Evolutionary conservation across 306 rosid species (phyloP).

Genomic region (Citrullus mucosospermus): DNA sequence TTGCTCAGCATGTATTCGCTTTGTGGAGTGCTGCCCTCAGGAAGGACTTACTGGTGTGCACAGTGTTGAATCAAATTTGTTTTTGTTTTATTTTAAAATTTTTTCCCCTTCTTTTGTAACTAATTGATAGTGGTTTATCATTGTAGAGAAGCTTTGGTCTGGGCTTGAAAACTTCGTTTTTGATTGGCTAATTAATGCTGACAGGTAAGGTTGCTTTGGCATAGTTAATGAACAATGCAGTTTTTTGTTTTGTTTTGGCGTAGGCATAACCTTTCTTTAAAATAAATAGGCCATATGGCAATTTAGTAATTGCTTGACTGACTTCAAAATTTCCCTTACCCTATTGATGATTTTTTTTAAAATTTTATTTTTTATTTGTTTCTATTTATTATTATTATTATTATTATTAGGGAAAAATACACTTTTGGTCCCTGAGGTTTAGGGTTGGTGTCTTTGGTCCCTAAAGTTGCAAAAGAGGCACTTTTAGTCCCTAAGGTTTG

Average conservation of each 20-base stretch:
- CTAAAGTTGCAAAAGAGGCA: too few relatives aligned
- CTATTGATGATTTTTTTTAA: neutral
- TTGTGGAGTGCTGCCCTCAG: constrained; percentile 99
- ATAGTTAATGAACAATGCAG: neutral
- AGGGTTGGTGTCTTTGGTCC: too few relatives aligned
- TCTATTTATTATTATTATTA: too few relatives aligned
- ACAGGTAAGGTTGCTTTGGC: constrained; percentile 46
- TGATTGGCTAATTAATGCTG: constrained; percentile 98
- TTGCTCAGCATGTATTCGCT: constrained; percentile 96
- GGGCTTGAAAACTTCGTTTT: constrained; percentile 99
- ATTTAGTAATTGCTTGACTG: neutral
- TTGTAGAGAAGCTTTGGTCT: constrained; percentile 96
- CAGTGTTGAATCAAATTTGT: constrained; percentile 4
- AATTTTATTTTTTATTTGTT: neutral
- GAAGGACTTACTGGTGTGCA: constrained; percentile 90
- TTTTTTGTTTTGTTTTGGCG: neutral
- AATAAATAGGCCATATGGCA: neutral
- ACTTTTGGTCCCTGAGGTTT: too few relatives aligned
- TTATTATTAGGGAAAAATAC: too few relatives aligned
- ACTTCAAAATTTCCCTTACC: neutral
- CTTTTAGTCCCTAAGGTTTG: too few relatives aligned
- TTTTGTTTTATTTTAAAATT: neutral
- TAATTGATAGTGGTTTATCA: neutral
- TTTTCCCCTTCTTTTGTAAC: neutral
- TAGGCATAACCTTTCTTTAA: neutral